phyloP scores from a whole-genome alignment of 2,329 filamentous ascomycete species.

The Ophiostoma ips region DNA sequence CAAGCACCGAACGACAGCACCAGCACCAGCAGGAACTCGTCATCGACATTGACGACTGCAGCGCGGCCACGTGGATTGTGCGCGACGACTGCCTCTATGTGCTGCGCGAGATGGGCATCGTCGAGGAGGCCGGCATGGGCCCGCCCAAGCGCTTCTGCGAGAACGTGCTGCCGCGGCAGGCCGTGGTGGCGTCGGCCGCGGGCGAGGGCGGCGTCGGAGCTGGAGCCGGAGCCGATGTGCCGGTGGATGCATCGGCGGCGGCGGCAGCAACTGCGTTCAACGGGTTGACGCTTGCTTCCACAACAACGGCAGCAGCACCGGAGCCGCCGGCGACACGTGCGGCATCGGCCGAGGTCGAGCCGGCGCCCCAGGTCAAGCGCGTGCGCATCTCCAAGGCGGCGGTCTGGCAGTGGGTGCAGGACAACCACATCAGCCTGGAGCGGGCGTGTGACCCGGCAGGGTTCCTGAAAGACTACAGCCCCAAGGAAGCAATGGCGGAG shows the following conservation, averaged over 20 bases:
- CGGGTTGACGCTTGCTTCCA: too few species aligned
- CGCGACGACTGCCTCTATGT: constrained; percentile 70
- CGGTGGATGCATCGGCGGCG: too few species aligned
- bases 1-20: too few species aligned
- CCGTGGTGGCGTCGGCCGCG: constrained; percentile 12
- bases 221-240: too few species aligned
- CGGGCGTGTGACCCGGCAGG: constrained; percentile 59
- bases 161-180: constrained; percentile 2
- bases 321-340: too few species aligned
- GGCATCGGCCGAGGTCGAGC: constrained; percentile 15
- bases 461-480: constrained; percentile 55
- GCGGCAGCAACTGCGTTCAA: too few species aligned
- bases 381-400: constrained; percentile 40
- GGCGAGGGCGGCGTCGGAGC: constrained; percentile 13
- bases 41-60: constrained; percentile 56
- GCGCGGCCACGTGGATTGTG: constrained; percentile 67
- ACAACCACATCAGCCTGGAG: constrained; percentile 47
- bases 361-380: constrained; percentile 25
- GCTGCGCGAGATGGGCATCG: constrained; percentile 65
- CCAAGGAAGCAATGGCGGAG: constrained; percentile 25
- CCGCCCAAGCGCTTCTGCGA: constrained; percentile 18
- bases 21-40: too few species aligned
- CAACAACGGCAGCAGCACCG: too few species aligned
- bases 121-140: constrained; percentile 41
- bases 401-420: constrained; percentile 52